A percentile compares a stretch with the other conserved stretches of the same genome.
phyloP scores from a whole-genome alignment of 345 rosid species.

The Citrus medica region DNA sequence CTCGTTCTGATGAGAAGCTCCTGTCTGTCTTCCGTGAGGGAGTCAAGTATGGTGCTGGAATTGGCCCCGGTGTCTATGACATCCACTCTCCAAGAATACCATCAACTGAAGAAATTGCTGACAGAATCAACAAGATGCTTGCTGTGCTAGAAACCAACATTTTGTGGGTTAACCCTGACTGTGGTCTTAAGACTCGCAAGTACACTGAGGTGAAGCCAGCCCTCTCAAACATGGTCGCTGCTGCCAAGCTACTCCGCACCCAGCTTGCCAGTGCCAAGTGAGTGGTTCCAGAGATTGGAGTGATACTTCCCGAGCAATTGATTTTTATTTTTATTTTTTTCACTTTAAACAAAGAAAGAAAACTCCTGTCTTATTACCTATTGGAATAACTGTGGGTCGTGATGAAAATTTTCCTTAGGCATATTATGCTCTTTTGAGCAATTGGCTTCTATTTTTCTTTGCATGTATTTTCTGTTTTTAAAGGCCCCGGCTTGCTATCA shows the following conservation, averaged over 20 bases:
- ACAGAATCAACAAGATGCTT: slow-evolving; percentile 94
- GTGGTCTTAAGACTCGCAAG: slow-evolving; percentile 94
- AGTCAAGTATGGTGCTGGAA: slow-evolving; percentile 94
- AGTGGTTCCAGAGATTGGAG: slow-evolving; percentile 23
- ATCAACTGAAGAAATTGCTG: slow-evolving; percentile 86
- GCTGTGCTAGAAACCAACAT: slow-evolving; percentile 84
- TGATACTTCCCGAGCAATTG: background rate
- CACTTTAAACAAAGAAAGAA: background rate
- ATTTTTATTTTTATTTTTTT: slow-evolving; percentile 10
- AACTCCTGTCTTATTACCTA: slow-evolving; percentile 8
- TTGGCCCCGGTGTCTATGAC: slow-evolving; percentile 95
- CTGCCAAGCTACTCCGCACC: slow-evolving; percentile 87
- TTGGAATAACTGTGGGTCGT: slow-evolving; percentile 20
- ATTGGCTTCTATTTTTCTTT: slow-evolving; percentile 1
- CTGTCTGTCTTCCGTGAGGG: slow-evolving; percentile 98
- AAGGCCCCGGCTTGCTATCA: slow-evolving; percentile 5
- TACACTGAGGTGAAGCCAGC: slow-evolving; percentile 92
- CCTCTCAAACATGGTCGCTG: slow-evolving; percentile 82
- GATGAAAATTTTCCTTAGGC: slow-evolving; percentile 20
- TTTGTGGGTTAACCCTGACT: slow-evolving; percentile 99
- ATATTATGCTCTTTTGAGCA: slow-evolving; percentile 14
- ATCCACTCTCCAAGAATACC: slow-evolving; percentile 99
- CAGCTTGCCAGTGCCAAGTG: slow-evolving; percentile 85
- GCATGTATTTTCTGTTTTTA: background rate
- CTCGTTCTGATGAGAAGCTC: slow-evolving; percentile 97